Evolutionary conservation across 139 green algal genomes (phyloP), one percentile per base, ranked within the genome.

Genomic region (Asterochloris sp.): DNA sequence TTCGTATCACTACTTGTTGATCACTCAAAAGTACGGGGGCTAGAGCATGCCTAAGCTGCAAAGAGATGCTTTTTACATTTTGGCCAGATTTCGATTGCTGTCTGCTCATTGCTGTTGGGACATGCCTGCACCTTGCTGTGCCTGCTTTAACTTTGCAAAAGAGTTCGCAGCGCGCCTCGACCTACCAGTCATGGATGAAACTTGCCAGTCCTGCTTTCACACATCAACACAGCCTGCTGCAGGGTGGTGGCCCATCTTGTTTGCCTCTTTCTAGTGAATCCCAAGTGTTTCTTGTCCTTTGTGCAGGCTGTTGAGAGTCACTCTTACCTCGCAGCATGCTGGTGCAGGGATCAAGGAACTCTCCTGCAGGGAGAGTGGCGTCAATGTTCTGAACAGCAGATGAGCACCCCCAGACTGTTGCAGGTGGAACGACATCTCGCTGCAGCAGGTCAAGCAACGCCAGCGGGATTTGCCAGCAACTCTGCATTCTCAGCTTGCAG

Each of bases 331-430:
- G 4, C 6, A 2, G 38, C 38, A 54, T 38, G 11, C 12, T 78
- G 68, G 28, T 87, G 85, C 26, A 96, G 91, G 92, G 86, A 88
- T 0, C 92, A 86, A 13, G 86, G 77, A 8, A 75, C 91, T 0
- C n/a, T 91, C 13, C 84, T 87, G 10, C 79, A 86, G 47, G 78
- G 83, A 10, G 82, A 86, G 0, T 96, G 92, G 91, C 54, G 62
- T 60, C n/a, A 67, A 1, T 93, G 92, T 92, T 96, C 96, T 75
- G 66, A 88, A 61, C 63, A 92, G 81, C 94, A 97, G 93, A 82
- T 93, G 84, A 73, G 74, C 89, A 54, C 6, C 2, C 38, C 38
- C 6, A 54, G 4, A 54, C 38, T 54, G 38, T 6, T 54, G 38
- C 38, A 54, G 38, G 38, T 54, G 38, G 38, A 54, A 54, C 2